phyloP scores from a whole-genome alignment of 2,329 filamentous ascomycete species.

The Ascochyta pisi region DNA sequence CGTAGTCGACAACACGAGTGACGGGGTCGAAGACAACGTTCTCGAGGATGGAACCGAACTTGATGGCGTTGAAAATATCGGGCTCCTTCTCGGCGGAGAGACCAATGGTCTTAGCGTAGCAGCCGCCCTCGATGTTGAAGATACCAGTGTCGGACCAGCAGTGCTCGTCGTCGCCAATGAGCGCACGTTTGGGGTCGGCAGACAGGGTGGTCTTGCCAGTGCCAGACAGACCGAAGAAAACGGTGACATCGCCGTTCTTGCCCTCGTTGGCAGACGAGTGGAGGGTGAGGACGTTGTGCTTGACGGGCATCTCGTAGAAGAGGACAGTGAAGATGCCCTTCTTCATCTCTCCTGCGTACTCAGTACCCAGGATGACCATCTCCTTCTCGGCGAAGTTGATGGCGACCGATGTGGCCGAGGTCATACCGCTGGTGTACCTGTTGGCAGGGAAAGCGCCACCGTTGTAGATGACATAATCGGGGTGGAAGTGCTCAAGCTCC shows the following conservation, averaged over 20 bases:
- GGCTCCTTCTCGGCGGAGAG: slow-evolving; percentile 98
- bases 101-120: slow-evolving; percentile 98
- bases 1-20: slow-evolving; percentile 92
- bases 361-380: slow-evolving; percentile 99
- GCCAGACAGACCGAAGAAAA: slow-evolving; percentile 98
- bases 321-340: slow-evolving; percentile 94
- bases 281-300: slow-evolving; percentile 97
- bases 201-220: slow-evolving; percentile 99
- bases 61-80: slow-evolving; percentile 95
- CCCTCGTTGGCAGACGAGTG: slow-evolving; percentile 99
- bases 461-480: slow-evolving; percentile 99
- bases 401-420: slow-evolving; percentile 93
- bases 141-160: slow-evolving; percentile 97
- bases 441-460: slow-evolving; percentile 98
- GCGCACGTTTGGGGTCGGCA: slow-evolving; percentile 91
- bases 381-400: slow-evolving; percentile 99
- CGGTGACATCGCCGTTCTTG: slow-evolving; percentile 90
- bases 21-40: slow-evolving; percentile 97
- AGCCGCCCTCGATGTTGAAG: slow-evolving; percentile 99
- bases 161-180: slow-evolving; percentile 99
- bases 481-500: slow-evolving; percentile 97
- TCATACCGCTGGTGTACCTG: slow-evolving; percentile 98
- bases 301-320: slow-evolving; percentile 99
- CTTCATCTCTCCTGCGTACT: slow-evolving; percentile 76
- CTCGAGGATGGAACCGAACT: slow-evolving; percentile 95